Conservation (phyloP, 805 yeast genomes). For the Wickerhamiella sergipiensis region DNA sequence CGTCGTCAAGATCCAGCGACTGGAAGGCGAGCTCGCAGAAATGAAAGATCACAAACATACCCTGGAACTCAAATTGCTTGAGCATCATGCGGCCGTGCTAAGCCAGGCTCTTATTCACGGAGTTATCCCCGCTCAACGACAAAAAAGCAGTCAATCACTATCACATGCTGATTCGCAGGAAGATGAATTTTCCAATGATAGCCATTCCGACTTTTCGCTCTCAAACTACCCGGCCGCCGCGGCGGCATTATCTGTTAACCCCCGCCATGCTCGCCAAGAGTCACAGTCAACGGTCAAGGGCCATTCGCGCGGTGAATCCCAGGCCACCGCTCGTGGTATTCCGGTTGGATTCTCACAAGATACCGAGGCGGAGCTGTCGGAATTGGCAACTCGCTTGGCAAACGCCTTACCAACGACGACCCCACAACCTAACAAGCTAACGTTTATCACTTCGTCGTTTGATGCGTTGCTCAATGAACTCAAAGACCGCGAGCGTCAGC, state of each 20-base stretch:
- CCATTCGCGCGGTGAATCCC: not conserved
- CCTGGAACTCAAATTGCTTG: constrained; percentile 10
- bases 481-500: constrained; percentile 5
- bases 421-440: constrained; percentile 11
- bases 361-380: not conserved
- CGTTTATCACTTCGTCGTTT: constrained; percentile 10
- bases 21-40: constrained; percentile 9
- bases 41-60: constrained; percentile 5
- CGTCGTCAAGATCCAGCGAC: constrained; percentile 9
- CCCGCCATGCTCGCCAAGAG: not conserved
- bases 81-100: constrained; percentile 19
- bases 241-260: not conserved
- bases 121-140: not conserved
- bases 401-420: constrained; percentile 9
- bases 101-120: constrained; percentile 7
- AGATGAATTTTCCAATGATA: not conserved
- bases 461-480: constrained; percentile 12
- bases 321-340: not conserved
- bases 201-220: not conserved
- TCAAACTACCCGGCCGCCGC: not conserved
- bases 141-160: not conserved
- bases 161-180: not conserved
- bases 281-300: not conserved
- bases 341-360: not conserved
- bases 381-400: constrained; percentile 7